phyloP scores from a whole-genome alignment of 305 asterid genomes.

The Solanum aculeatissimum region DNA sequence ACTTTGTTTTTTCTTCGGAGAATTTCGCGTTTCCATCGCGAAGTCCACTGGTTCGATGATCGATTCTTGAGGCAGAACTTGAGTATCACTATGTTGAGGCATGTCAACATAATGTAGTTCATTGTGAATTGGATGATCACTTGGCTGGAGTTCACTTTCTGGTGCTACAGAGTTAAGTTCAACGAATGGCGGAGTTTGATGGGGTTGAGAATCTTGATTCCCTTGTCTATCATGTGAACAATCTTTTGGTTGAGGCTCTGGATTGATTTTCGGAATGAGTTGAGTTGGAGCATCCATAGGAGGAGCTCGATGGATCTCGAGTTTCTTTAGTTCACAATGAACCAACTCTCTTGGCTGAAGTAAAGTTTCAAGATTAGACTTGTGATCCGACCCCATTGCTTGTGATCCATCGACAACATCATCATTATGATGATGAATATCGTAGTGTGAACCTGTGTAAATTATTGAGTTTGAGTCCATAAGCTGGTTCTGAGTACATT shows the following conservation, averaged over 20 bases:
- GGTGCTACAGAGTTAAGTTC: background rate
- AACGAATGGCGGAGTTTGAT: background rate
- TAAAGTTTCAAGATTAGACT: background rate
- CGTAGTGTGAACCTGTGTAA: background rate
- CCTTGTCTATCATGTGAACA: background rate
- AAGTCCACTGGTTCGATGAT: constrained; percentile 14
- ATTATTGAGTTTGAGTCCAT: constrained; percentile 1
- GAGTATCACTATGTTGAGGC: constrained; percentile 28
- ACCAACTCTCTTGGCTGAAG: background rate
- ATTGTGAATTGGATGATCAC: background rate
- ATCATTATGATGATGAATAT: constrained; percentile 1
- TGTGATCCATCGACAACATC: constrained; percentile 2
- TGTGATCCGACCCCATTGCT: background rate
- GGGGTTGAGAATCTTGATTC: background rate
- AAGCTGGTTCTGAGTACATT: background rate
- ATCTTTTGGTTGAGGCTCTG: background rate
- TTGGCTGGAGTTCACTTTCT: background rate
- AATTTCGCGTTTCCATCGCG: constrained; percentile 11
- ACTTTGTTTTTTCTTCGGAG: background rate
- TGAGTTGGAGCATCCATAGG: constrained; percentile 11
- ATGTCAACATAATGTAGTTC: background rate
- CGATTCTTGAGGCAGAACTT: constrained; percentile 27
- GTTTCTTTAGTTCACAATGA: constrained; percentile 6
- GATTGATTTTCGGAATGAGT: background rate
- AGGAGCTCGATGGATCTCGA: constrained; percentile 17